These are phyloP conservation scores for Pistacia integerrima DNA, from an alignment of 345 rosid species.

Conservation along the genomic window DNA sequence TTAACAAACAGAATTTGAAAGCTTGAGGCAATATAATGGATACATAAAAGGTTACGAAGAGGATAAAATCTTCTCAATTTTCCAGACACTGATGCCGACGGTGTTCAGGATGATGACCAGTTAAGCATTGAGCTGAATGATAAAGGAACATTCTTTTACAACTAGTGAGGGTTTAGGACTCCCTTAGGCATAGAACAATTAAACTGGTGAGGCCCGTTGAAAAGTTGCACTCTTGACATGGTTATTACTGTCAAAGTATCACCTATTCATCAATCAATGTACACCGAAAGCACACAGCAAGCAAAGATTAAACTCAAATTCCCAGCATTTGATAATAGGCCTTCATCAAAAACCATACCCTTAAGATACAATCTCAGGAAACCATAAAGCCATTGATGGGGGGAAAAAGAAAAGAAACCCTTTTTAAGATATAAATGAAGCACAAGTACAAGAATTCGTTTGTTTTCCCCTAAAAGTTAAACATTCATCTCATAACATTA, in stretches of 20 bases:
- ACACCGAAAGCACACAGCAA: background rate
- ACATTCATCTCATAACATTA: constrained; percentile 12
- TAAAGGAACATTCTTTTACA: background rate
- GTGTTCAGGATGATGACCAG: background rate
- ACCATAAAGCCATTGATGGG: constrained; percentile 6
- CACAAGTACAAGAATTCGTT: constrained; percentile 7
- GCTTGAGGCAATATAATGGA: constrained; percentile 7
- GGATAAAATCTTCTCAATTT: constrained; percentile 12
- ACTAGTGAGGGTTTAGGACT: constrained; percentile 5
- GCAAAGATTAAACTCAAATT: constrained; percentile 10
- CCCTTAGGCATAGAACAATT: background rate
- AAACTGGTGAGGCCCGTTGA: constrained; percentile 7
- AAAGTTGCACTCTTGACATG: background rate
- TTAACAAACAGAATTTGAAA: constrained; percentile 10
- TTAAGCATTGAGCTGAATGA: background rate
- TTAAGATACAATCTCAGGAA: constrained; percentile 15
- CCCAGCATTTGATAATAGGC: constrained; percentile 11
- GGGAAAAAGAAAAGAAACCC: background rate
- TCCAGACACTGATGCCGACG: background rate
- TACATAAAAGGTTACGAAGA: background rate
- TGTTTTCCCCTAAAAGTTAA: constrained; percentile 6
- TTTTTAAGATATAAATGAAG: constrained; percentile 17
- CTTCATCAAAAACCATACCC: constrained; percentile 11
- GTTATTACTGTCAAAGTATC: constrained; percentile 10
- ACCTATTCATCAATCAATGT: constrained; percentile 16